A percentile compares a stretch with the other conserved stretches of the same genome.
Evolutionary conservation across 345 rosid species (phyloP).

Genomic region (Excoecaria agallocha): DNA sequence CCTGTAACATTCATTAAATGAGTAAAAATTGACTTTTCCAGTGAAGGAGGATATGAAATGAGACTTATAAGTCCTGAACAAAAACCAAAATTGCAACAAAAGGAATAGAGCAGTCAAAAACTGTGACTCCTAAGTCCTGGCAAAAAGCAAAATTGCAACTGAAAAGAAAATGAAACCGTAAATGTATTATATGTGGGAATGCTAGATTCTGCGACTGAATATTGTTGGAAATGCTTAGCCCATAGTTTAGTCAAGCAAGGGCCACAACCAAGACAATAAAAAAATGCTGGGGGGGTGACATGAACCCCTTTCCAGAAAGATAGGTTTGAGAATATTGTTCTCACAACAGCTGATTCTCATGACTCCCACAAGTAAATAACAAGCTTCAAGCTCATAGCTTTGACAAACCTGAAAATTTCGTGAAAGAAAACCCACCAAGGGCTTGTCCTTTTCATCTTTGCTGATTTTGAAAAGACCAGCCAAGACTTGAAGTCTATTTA

Average conservation of each 20-base stretch:
- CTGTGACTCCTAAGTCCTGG: background rate
- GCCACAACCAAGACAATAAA: background rate
- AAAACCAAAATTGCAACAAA: background rate
- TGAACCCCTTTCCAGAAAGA: background rate
- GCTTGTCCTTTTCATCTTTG: conserved; percentile 86
- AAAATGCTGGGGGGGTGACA: background rate
- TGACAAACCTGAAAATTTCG: conserved; percentile 85
- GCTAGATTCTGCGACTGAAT: background rate
- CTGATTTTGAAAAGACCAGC: conserved; percentile 90
- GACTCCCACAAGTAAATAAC: conserved; percentile 4
- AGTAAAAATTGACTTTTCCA: background rate
- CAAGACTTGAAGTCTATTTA: conserved; percentile 88
- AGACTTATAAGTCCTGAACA: background rate
- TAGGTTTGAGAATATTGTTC: background rate
- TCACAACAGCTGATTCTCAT: conserved; percentile 5
- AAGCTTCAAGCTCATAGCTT: conserved; percentile 10
- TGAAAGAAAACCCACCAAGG: conserved; percentile 83
- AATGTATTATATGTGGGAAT: background rate
- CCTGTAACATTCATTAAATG: conserved; percentile 40
- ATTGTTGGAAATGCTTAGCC: background rate
- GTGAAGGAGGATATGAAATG: background rate
- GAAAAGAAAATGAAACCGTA: no score
- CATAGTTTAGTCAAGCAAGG: background rate
- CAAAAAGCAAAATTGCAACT: background rate
- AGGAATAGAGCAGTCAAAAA: background rate